phyloP scores from a whole-genome alignment of 2,329 filamentous ascomycete species.

The Aspergillus oerlinghausenensis region DNA sequence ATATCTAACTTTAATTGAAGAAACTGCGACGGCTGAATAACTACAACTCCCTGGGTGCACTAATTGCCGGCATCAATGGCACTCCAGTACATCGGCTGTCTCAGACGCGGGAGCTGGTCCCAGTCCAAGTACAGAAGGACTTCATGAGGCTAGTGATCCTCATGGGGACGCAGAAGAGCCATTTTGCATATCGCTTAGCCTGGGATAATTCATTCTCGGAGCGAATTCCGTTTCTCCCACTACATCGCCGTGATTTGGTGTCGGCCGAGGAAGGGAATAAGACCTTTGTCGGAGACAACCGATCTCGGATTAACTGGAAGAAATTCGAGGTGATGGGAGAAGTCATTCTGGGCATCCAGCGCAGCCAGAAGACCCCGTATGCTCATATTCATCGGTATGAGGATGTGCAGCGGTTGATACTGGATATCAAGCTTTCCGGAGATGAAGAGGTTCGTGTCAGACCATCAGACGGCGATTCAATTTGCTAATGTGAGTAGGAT shows the following conservation, averaged over 20 bases:
- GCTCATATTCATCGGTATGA: constrained; percentile 66
- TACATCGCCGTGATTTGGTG: constrained; percentile 84
- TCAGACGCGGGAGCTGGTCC: constrained; percentile 73
- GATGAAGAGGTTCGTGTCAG: constrained; percentile 74
- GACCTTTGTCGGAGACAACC: constrained; percentile 73
- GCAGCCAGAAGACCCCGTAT: constrained; percentile 82
- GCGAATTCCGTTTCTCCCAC: constrained; percentile 86
- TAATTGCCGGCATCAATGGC: constrained; percentile 87
- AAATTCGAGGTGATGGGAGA: constrained; percentile 97
- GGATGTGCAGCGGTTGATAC: constrained; percentile 65
- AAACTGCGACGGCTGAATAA: constrained; percentile 91
- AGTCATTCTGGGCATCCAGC: constrained; percentile 83
- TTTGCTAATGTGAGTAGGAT: constrained; percentile 39
- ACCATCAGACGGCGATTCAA: background rate
- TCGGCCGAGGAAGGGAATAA: constrained; percentile 88
- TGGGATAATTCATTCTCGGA: constrained; percentile 94
- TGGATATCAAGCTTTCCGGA: constrained; percentile 74
- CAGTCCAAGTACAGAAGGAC: constrained; percentile 68
- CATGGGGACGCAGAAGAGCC: constrained; percentile 88
- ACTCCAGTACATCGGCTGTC: constrained; percentile 77
- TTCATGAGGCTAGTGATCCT: constrained; percentile 85
- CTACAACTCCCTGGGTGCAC: constrained; percentile 92
- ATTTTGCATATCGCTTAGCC: constrained; percentile 91
- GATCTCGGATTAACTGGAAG: constrained; percentile 86
- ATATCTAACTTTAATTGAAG: constrained; percentile 27